Percentiles rank a stretch among this genome's conserved stretches.
These are phyloP conservation scores for Calcarisporium arbuscula DNA, from an alignment of 2,329 filamentous ascomycete genomes.

Conservation along the genomic window DNA sequence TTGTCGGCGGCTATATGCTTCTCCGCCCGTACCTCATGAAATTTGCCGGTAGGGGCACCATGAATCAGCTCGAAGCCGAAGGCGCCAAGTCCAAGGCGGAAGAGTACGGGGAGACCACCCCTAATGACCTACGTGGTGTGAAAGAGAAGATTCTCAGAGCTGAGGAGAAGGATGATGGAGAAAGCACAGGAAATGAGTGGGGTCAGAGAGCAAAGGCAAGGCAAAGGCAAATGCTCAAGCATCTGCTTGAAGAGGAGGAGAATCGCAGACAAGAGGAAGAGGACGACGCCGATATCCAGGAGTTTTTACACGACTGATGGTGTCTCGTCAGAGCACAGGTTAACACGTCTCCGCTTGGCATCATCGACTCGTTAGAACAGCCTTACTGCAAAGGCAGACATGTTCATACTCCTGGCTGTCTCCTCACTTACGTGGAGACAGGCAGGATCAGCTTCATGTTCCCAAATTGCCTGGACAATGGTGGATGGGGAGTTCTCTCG, in stretches of 20 bases:
- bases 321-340: too few species aligned
- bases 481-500: too few species aligned
- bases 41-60: conserved; percentile 55
- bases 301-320: conserved; percentile 61
- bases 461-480: too few species aligned
- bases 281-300: conserved; percentile 69
- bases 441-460: too few species aligned
- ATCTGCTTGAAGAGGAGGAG: conserved; percentile 58
- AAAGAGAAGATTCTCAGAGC: conserved; percentile 49
- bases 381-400: too few species aligned
- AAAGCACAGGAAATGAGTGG: conserved; percentile 52
- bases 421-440: too few species aligned
- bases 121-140: conserved; percentile 58
- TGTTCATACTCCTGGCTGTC: too few species aligned
- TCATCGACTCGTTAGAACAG: too few species aligned
- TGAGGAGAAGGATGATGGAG: conserved; percentile 38
- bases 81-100: conserved; percentile 47
- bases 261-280: conserved; percentile 54
- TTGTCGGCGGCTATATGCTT: conserved; percentile 68
- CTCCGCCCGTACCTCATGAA: conserved; percentile 70
- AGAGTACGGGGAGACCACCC: conserved; percentile 50
- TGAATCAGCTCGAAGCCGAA: conserved; percentile 57
- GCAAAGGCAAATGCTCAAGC: conserved; percentile 61
- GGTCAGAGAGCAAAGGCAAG: conserved; percentile 64
- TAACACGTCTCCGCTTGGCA: too few species aligned